Base-by-base conservation (phyloP, 768 basidiomycete species). In the Termitomyces sp. region DNA sequence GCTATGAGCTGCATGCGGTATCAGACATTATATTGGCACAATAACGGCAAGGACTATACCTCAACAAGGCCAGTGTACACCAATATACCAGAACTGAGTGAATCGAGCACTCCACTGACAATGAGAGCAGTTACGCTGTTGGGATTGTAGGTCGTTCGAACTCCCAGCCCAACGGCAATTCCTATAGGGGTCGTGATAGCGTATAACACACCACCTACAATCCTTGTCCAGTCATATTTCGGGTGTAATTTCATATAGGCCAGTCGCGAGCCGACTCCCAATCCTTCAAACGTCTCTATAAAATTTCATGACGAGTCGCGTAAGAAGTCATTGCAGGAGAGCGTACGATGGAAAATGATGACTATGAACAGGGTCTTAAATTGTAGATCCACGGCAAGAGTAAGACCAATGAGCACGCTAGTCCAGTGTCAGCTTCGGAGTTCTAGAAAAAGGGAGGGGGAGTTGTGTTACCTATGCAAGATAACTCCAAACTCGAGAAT, bases 401-500 rank as follows among this genome's bases (percentile, higher is more conserved):
- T 96, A 38, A 98, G 76, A 0, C 96, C 96, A 63, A 97, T 90
- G 51, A 96, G 79, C 7, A 94, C 69, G 72, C 92, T 94, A 62
- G 5, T 10, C 15, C 29, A 8, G 11, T 1, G 17, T 53, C 15
- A 53, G 50, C 32, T 34, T n/a, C 15, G 38, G 11, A 50, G 10
- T 9, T 11, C 15, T 4, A 8, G 25, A 59, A 4, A 12, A 32
- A 31, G 53, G 12, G 36, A 46, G 53, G 12, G 36, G 46, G 11
- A 54, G 43, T 8, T 37, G 15, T 5, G 42, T 53, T 55, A 84
- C 87, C 88, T 91, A 69, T 96, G 95, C 36, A 98, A 73, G 6
- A 94, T 72, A 31, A 98, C 92, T 66, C 96, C 96, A 67, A 97
- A 96, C 71, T 99, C 96, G 48, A 99, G 79, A 60, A 98, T 95